phyloP scores from a whole-genome alignment of 257 asterid genomes.

The Capsicum rhomboideum region DNA sequence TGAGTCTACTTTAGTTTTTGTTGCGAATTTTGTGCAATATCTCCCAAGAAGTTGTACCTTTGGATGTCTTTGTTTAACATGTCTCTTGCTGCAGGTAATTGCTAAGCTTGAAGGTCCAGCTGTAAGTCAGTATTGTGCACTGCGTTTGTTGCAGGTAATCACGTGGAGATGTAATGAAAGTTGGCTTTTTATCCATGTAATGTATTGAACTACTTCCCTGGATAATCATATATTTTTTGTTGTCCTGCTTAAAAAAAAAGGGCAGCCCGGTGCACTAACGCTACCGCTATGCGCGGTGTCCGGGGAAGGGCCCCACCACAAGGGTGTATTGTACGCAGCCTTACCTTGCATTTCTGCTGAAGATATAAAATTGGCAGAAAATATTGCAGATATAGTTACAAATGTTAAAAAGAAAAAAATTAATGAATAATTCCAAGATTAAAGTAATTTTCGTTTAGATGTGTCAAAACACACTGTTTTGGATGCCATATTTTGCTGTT shows the following conservation, averaged over 20 bases:
- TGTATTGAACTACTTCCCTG: not conserved
- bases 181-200: not conserved
- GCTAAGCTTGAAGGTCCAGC: slow-evolving; percentile 99
- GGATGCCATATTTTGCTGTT: not conserved
- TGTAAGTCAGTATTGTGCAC: slow-evolving; percentile 92
- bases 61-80: slow-evolving; percentile 13
- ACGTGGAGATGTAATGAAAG: not conserved
- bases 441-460: not conserved
- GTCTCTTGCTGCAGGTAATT: slow-evolving; percentile 65
- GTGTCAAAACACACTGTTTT: not conserved
- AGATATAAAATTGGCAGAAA: not conserved
- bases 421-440: not conserved
- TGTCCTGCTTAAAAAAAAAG: too few species aligned
- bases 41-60: not conserved
- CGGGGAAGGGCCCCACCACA: too few species aligned
- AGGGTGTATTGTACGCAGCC: too few species aligned
- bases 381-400: not conserved
- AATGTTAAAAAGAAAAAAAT: not conserved
- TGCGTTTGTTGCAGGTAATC: slow-evolving; percentile 90
- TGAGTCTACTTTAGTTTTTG: slow-evolving; percentile 1
- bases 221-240: not conserved
- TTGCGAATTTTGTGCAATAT: slow-evolving; percentile 11
- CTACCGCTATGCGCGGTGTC: too few species aligned
- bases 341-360: too few species aligned
- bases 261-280: too few species aligned